Evolutionary conservation across 495 filamentous ascomycete species (phyloP).

Genomic region (Podospora pseudocomata): DNA sequence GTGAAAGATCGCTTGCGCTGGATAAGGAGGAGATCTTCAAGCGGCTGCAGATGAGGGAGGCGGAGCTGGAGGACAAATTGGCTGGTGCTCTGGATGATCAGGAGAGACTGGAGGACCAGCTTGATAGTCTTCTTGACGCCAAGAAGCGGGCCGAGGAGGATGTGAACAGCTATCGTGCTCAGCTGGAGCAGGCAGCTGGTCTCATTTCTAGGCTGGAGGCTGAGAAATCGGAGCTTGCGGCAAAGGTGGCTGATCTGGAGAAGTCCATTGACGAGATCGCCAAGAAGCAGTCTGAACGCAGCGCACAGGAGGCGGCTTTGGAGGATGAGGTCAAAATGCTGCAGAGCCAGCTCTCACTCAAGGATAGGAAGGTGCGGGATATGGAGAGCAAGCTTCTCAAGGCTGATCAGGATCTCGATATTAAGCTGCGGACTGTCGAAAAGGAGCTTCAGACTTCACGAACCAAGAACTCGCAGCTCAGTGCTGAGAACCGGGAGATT

Average conservation of each 20-base stretch:
- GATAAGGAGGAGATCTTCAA: slow-evolving; percentile 99
- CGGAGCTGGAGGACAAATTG: slow-evolving; percentile 86
- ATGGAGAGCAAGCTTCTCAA: slow-evolving; percentile 80
- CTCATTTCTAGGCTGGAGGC: slow-evolving; percentile 80
- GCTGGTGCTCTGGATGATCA: slow-evolving; percentile 92
- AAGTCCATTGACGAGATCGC: slow-evolving; percentile 63
- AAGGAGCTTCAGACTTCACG: slow-evolving; percentile 74
- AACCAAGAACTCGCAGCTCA: slow-evolving; percentile 67
- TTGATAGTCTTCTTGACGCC: slow-evolving; percentile 82
- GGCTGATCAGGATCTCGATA: slow-evolving; percentile 82
- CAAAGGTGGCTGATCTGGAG: slow-evolving; percentile 65
- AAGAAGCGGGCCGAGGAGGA: slow-evolving; percentile 88
- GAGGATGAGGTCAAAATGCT: slow-evolving; percentile 85
- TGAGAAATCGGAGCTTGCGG: slow-evolving; percentile 72
- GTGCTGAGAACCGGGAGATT: slow-evolving; percentile 78
- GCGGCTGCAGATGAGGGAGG: slow-evolving; percentile 81
- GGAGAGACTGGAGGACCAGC: slow-evolving; percentile 85
- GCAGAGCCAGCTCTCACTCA: slow-evolving; percentile 82
- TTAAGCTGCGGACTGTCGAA: slow-evolving; percentile 77
- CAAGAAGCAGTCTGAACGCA: slow-evolving; percentile 61
- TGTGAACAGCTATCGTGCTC: slow-evolving; percentile 68
- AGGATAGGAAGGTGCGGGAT: slow-evolving; percentile 86
- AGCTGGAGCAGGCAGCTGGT: slow-evolving; percentile 86
- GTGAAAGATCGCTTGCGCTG: slow-evolving; percentile 86
- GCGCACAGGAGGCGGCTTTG: slow-evolving; percentile 66